These are phyloP conservation scores for Malassezia slooffiae DNA, from an alignment of 1,284 basidiomycete species.

Conservation along the genomic window DNA sequence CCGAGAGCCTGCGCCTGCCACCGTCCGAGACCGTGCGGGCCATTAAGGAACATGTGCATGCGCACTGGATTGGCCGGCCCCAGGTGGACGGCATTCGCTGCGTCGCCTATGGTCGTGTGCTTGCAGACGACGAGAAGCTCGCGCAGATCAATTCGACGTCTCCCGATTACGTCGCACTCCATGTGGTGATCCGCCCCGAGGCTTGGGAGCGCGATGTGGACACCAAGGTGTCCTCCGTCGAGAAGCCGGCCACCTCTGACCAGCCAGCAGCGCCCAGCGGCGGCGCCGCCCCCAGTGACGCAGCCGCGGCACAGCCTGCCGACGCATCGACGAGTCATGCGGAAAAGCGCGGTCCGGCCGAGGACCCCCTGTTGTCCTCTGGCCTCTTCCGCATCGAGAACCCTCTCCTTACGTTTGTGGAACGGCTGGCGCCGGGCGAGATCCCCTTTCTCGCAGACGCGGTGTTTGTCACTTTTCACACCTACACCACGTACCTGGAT, in stretches of 20 bases:
- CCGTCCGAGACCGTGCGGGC: constrained; percentile 12
- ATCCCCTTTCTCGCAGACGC: neutral
- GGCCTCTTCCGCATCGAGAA: constrained; percentile 2
- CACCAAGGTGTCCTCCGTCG: too few species aligned
- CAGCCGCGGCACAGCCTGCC: too few species aligned
- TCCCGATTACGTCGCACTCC: constrained; percentile 22
- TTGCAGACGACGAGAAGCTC: constrained; percentile 17
- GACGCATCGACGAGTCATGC: neutral
- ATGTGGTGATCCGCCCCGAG: constrained; percentile 38
- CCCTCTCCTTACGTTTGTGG: neutral
- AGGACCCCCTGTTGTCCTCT: constrained; percentile 3
- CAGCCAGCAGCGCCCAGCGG: neutral
- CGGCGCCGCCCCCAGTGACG: neutral
- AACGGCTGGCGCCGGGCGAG: neutral
- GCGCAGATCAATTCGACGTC: too few species aligned
- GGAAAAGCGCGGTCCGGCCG: neutral
- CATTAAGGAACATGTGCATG: constrained; percentile 22
- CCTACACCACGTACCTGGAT: constrained; percentile 4
- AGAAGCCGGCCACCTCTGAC: neutral
- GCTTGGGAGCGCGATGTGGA: constrained; percentile 19
- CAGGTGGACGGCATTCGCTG: constrained; percentile 30
- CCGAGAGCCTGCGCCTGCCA: constrained; percentile 11
- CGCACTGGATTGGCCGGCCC: constrained; percentile 24
- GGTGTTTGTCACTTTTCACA: constrained; percentile 1
- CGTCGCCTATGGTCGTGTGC: constrained; percentile 28